phyloP scores from a whole-genome alignment of 1,284 basidiomycete species.

The Lignosus rhinocerotis region DNA sequence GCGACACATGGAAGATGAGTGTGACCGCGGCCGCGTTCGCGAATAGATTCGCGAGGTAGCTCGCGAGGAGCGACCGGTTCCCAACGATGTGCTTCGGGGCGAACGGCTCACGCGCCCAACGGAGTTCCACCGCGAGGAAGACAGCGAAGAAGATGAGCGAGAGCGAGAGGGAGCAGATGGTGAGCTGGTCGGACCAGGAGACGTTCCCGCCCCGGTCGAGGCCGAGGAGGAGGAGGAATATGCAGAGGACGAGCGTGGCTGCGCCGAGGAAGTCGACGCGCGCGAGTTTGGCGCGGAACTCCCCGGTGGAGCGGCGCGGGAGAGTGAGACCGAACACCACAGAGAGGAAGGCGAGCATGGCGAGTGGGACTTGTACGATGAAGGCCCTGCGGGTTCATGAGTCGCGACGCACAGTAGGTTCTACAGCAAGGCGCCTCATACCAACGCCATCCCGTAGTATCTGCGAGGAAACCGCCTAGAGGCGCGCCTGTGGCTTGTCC shows the following conservation, averaged over 20 bases:
- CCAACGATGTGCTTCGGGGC: slow-evolving; percentile 55
- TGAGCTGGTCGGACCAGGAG: slow-evolving; percentile 46
- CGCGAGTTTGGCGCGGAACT: slow-evolving; percentile 48
- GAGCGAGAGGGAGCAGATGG: slow-evolving; percentile 28
- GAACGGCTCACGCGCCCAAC: slow-evolving; percentile 56
- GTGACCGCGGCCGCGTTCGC: slow-evolving; percentile 45
- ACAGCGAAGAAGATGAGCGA: slow-evolving; percentile 23
- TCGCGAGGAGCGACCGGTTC: slow-evolving; percentile 49
- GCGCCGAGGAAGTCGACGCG: slow-evolving; percentile 63
- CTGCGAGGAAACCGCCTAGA: slow-evolving; percentile 57
- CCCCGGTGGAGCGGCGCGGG: slow-evolving; percentile 39
- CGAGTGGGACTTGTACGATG: slow-evolving; percentile 56
- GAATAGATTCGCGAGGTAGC: slow-evolving; percentile 62
- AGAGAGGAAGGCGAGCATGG: slow-evolving; percentile 51
- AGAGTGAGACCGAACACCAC: slow-evolving; percentile 52
- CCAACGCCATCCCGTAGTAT: slow-evolving; percentile 69
- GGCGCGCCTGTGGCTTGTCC: slow-evolving; percentile 60
- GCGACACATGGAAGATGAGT: slow-evolving; percentile 53
- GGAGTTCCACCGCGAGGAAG: slow-evolving; percentile 40
- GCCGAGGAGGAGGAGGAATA: slow-evolving; percentile 56
- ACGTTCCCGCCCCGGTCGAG: slow-evolving; percentile 60
- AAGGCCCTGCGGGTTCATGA: slow-evolving; percentile 46
- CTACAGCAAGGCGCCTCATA: slow-evolving; percentile 17
- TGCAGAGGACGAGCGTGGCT: slow-evolving; percentile 46
- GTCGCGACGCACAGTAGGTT: neutral